Percentiles rank a stretch among this genome's conserved stretches.
Evolutionary conservation across 83 land plant species (phyloP).

Genomic region (Isoetes engelmannii): DNA sequence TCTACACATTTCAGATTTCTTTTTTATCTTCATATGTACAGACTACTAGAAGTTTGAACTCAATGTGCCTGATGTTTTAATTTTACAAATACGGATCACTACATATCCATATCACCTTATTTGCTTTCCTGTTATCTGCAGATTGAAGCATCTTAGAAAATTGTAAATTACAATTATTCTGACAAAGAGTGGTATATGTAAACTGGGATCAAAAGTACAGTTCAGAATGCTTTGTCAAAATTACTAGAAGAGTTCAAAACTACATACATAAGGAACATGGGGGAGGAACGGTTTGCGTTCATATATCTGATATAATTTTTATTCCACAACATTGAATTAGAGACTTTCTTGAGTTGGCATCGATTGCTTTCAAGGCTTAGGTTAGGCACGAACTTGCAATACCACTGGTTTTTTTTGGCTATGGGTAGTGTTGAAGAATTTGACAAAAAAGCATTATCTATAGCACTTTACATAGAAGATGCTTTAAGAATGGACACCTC

Average conservation of each 20-base stretch:
- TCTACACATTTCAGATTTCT: background rate
- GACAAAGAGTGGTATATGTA: conserved; percentile 44
- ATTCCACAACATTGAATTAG: conserved; percentile 46
- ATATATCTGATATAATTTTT: conserved; percentile 64
- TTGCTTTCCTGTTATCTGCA: conserved; percentile 7
- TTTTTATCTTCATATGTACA: background rate
- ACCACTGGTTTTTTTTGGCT: conserved; percentile 59
- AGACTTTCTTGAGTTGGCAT: conserved; percentile 58
- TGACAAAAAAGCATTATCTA: conserved; percentile 41
- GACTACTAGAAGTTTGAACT: background rate
- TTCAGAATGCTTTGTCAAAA: conserved; percentile 42
- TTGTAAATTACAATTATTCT: conserved; percentile 17
- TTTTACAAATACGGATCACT: background rate
- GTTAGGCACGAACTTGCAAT: conserved; percentile 69
- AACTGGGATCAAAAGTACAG: conserved; percentile 31
- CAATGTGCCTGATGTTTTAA: background rate
- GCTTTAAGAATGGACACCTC: background rate
- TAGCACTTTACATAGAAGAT: conserved; percentile 33
- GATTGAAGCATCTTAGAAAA: conserved; percentile 56
- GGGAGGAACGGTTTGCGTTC: conserved; percentile 35
- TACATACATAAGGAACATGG: conserved; percentile 46
- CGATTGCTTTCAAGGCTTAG: conserved; percentile 44
- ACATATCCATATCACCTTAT: background rate
- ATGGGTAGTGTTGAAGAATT: conserved; percentile 55
- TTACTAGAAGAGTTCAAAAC: conserved; percentile 65